A percentile compares a stretch with the other conserved stretches of the same genome.
These are phyloP conservation scores for Thermomucor indicae-seudaticae DNA, from an alignment of 371 early-diverging fungal species.

Conservation along the genomic window DNA sequence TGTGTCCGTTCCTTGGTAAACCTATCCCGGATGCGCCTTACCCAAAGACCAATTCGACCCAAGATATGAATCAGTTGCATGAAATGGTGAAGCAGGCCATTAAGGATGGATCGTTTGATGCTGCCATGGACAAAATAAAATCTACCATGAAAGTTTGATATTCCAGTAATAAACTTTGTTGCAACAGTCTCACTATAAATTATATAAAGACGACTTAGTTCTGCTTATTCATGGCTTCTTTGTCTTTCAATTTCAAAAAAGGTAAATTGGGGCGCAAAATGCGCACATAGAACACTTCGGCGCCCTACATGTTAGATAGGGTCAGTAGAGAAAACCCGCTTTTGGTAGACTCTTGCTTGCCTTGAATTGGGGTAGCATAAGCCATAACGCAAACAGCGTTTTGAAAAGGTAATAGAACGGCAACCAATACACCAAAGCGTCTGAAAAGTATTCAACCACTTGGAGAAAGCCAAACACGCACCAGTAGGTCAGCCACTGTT, in stretches of 20 bases:
- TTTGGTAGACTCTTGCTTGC: constrained; percentile 13
- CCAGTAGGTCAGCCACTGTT: constrained; percentile 76
- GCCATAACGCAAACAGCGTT: constrained; percentile 64
- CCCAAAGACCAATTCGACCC: constrained; percentile 11
- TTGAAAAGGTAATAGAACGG: constrained; percentile 80
- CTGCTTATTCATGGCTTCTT: too few relatives aligned
- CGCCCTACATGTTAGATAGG: constrained; percentile 13
- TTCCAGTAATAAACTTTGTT: too few relatives aligned
- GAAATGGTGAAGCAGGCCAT: too few relatives aligned
- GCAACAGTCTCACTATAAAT: too few relatives aligned
- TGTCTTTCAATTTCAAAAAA: too few relatives aligned
- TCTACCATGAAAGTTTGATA: too few relatives aligned
- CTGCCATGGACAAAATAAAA: too few relatives aligned
- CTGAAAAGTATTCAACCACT: constrained; percentile 66
- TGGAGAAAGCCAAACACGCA: constrained; percentile 59
- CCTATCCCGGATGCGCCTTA: constrained; percentile 8
- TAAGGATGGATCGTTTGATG: too few relatives aligned
- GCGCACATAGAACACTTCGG: constrained; percentile 15
- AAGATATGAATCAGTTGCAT: too few relatives aligned
- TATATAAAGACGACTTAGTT: too few relatives aligned
- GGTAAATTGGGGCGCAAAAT: constrained; percentile 15
- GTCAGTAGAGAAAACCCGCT: not conserved
- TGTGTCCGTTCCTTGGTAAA: constrained; percentile 13
- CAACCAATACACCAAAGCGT: constrained; percentile 64
- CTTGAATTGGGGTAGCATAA: constrained; percentile 58